Percentiles rank a stretch among this genome's conserved stretches.
Evolutionary conservation across 768 basidiomycete species (phyloP).

Genomic region (Boletus insuetus): DNA sequence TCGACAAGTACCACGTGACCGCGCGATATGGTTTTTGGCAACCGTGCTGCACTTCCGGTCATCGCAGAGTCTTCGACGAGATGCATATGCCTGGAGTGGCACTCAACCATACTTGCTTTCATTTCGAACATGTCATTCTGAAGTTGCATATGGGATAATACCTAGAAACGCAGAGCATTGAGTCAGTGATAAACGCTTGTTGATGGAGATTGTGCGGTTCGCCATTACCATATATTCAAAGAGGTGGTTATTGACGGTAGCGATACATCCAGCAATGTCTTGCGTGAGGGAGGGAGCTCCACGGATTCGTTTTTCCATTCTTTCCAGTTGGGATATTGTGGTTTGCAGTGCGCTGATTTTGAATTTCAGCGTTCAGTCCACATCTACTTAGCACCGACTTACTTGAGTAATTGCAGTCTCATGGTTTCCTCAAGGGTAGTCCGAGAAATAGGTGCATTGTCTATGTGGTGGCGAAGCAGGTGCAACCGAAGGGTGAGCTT

Average conservation of each 20-base stretch:
- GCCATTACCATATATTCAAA: conserved; percentile 7
- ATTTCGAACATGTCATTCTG: not conserved
- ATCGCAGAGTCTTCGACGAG: not conserved
- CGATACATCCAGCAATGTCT: not conserved
- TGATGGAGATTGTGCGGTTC: not conserved
- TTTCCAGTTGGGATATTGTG: not conserved
- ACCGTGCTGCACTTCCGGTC: not conserved
- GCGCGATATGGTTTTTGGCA: not conserved
- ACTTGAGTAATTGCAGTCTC: not conserved
- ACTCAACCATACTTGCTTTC: not conserved
- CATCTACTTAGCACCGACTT: not conserved
- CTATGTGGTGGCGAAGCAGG: not conserved
- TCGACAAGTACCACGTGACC: not conserved
- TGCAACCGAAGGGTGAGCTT: not conserved
- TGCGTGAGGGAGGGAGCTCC: not conserved
- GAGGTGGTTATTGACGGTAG: not conserved
- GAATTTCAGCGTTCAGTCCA: not conserved
- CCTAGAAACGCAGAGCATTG: not conserved
- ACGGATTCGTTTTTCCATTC: not conserved
- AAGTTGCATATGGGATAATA: not conserved
- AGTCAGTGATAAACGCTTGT: not conserved
- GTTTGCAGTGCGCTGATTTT: not conserved
- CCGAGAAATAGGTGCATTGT: not conserved
- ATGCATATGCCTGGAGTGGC: not conserved
- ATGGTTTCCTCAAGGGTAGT: not conserved